A percentile compares a stretch with the other conserved stretches of the same genome.
phyloP scores from a whole-genome alignment of 1,284 basidiomycete species.

The Apiotrichum veenhuisii region DNA sequence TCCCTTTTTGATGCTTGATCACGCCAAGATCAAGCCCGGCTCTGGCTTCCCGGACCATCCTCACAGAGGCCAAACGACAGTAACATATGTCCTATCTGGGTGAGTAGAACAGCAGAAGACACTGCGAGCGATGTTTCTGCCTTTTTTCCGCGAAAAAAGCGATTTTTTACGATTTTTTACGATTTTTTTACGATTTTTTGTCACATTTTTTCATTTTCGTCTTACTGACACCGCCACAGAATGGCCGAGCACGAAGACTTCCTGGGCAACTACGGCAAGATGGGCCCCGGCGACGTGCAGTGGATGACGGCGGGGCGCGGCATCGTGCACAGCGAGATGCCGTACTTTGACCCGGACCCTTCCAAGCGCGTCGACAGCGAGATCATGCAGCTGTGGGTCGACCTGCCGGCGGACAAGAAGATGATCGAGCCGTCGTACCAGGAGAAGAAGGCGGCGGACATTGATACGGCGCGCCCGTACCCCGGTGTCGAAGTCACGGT shows the following conservation, averaged over 20 bases:
- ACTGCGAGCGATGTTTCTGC: no score
- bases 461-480: conserved; percentile 63
- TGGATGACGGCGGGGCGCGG: conserved; percentile 84
- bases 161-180: background rate
- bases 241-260: conserved; percentile 79
- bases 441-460: conserved; percentile 47
- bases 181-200: background rate
- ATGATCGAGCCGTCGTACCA: conserved; percentile 62
- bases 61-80: conserved; percentile 72
- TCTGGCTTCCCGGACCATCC: conserved; percentile 67
- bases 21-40: conserved; percentile 48
- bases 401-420: conserved; percentile 82
- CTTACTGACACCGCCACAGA: conserved; percentile 1
- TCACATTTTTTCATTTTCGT: no score
- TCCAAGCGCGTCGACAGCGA: conserved; percentile 30
- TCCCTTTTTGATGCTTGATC: conserved; percentile 76
- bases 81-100: conserved; percentile 85
- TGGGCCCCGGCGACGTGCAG: conserved; percentile 81
- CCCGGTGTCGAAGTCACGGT: conserved; percentile 76
- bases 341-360: conserved; percentile 68
- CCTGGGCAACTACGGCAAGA: conserved; percentile 72
- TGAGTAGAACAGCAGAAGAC: conserved; percentile 25
- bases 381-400: conserved; percentile 91
- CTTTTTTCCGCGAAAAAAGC: no score
- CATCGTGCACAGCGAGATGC: conserved; percentile 80